These are phyloP conservation scores for Oryza meridionalis DNA, from an alignment of 176 grass and related monocot species.

Conservation along the genomic window DNA sequence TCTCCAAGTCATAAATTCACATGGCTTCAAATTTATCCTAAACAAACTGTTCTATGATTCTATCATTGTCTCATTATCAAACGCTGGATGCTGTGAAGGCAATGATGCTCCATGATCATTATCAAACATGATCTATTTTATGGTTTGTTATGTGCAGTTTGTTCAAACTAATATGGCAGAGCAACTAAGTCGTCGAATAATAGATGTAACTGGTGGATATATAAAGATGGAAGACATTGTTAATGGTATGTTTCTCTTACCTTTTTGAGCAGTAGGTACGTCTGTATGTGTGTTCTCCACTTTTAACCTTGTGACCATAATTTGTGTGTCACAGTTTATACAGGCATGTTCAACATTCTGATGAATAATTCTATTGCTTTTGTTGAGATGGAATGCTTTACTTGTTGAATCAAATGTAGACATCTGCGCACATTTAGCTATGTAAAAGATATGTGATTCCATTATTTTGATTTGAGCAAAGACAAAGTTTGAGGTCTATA, in stretches of 20 bases:
- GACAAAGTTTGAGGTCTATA: neutral
- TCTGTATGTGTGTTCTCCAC: neutral
- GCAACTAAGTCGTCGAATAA: conserved; percentile 52
- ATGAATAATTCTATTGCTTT: conserved; percentile 30
- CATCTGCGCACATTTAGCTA: neutral
- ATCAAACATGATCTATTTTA: conserved; percentile 14
- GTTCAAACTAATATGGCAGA: conserved; percentile 67
- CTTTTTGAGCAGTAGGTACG: neutral
- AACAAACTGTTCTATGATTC: too few species aligned
- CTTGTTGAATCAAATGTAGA: neutral
- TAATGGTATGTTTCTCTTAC: conserved; percentile 58
- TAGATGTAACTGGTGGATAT: conserved; percentile 76
- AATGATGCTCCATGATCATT: conserved; percentile 11
- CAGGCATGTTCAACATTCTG: neutral
- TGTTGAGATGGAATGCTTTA: conserved; percentile 33
- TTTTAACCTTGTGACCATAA: neutral
- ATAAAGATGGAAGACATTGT: conserved; percentile 78
- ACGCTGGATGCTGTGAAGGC: conserved; percentile 13
- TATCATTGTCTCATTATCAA: conserved; percentile 31
- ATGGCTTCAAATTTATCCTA: neutral
- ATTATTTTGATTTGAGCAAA: conserved; percentile 27
- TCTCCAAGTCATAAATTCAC: neutral
- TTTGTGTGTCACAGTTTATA: neutral
- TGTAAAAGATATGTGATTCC: conserved; percentile 26
- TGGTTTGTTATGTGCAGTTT: conserved; percentile 73